Percentiles rank a stretch among this genome's conserved stretches.
phyloP scores from a whole-genome alignment of 306 rosid genomes.

The Datisca glomerata region DNA sequence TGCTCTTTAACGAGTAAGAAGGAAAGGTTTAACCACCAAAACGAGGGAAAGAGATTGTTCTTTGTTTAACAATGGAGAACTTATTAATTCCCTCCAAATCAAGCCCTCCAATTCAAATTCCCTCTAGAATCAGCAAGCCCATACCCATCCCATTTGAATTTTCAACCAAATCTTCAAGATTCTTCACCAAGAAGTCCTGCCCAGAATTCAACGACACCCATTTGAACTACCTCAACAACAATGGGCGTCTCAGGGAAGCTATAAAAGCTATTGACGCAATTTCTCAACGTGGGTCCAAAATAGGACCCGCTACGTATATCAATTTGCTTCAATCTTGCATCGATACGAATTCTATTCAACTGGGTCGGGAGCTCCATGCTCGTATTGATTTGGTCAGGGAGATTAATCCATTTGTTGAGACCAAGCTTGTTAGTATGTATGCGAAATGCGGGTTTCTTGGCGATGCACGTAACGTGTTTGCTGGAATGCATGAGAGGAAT shows the following conservation, averaged over 20 bases:
- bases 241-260: constrained; percentile 51
- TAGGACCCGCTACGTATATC: constrained; percentile 41
- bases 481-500: constrained; percentile 66
- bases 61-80: constrained; percentile 30
- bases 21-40: neutral
- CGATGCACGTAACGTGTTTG: constrained; percentile 75
- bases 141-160: constrained; percentile 21
- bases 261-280: constrained; percentile 44
- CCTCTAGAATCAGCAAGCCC: constrained; percentile 14
- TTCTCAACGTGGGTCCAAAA: constrained; percentile 45
- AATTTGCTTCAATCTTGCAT: constrained; percentile 68
- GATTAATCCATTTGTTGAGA: constrained; percentile 60
- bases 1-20: no score
- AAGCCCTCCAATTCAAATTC: constrained; percentile 21
- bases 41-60: neutral
- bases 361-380: constrained; percentile 76
- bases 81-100: constrained; percentile 33
- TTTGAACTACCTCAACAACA: constrained; percentile 41
- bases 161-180: constrained; percentile 22
- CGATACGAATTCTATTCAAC: constrained; percentile 34
- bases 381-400: constrained; percentile 35
- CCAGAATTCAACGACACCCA: constrained; percentile 25
- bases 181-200: constrained; percentile 17
- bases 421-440: constrained; percentile 80
- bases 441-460: constrained; percentile 60